Percentiles rank a stretch among this genome's conserved stretches.
These are phyloP conservation scores for Vitellaria paradoxa DNA, from an alignment of 179 eudicot species.

Conservation along the genomic window DNA sequence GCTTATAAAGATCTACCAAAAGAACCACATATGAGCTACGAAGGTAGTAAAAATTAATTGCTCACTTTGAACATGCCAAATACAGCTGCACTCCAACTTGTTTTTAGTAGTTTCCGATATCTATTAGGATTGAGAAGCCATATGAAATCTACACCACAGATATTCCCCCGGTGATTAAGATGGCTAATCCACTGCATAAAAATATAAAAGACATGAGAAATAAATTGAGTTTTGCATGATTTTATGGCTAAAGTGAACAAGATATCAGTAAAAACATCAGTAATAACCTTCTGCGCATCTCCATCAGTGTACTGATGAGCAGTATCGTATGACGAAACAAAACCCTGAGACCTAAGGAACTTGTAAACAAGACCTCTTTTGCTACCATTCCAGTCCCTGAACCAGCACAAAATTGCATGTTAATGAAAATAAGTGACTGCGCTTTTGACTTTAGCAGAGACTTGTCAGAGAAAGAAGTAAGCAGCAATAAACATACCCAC, in stretches of 20 bases:
- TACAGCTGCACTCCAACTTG: constrained; percentile 95
- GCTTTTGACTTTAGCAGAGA: constrained; percentile 33
- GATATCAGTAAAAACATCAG: neutral
- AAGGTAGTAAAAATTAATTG: neutral
- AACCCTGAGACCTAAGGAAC: constrained; percentile 93
- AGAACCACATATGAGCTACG: neutral
- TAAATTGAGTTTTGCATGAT: neutral
- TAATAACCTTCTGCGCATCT: constrained; percentile 85
- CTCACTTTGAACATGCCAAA: constrained; percentile 95
- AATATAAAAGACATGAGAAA: constrained; percentile 8
- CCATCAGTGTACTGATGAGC: constrained; percentile 96
- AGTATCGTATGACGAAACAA: constrained; percentile 96
- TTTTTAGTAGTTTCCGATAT: constrained; percentile 74
- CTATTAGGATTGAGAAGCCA: constrained; percentile 99
- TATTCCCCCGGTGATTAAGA: constrained; percentile 93
- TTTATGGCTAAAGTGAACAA: neutral
- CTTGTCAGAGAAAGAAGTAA: neutral
- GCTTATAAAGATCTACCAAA: neutral
- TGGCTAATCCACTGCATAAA: constrained; percentile 92
- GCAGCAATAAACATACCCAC: constrained; percentile 57
- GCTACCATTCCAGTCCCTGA: constrained; percentile 98
- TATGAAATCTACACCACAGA: constrained; percentile 98
- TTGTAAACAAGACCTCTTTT: constrained; percentile 96
- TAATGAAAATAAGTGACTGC: neutral
- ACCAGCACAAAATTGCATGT: constrained; percentile 5